Evolutionary conservation across 2,329 filamentous ascomycete species (phyloP), one percentile per base, ranked within the genome.

Genomic region (Aspergillus latus): DNA sequence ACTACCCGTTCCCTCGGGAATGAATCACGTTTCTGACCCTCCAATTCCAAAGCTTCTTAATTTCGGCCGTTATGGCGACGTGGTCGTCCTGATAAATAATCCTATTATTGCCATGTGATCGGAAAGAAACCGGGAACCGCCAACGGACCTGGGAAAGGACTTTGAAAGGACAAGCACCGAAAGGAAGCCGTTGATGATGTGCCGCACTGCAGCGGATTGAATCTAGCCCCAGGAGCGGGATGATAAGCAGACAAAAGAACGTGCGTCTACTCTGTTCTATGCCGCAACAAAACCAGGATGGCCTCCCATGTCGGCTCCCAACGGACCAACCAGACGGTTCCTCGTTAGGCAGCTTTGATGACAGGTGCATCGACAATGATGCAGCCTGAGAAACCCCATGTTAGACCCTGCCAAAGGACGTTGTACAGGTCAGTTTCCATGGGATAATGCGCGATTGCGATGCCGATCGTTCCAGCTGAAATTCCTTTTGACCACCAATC

Each of bases 381-480:
- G 37, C 36, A 48, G 36, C 7, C 43, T 15, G 10, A 15, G 45
- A 30, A 39, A 51, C 21, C 15, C 36, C 15, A 47, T 46, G 50
- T 54, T 44, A 42, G 36, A 34, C 47, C 37, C 52, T 44, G 5
- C 43, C 16, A n/a, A 5, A 32, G 21, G 29, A 37, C 34, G 34
- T 37, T 37, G 34, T 37, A 37, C 34, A 37, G 34, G 34, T 37
- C 34, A 9, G 34, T 13, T 37, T 37, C 34, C 34, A 37, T 37
- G 39, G 39, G n/a, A 16, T 42, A 11, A 42, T 21, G 16, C 6
- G 8, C 8, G 39, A 40, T 6, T 40, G 9, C 16, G 39, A 13
- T 42, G 67, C 58, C 57, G 64, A 65, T 71, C 54, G 60, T 21
- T 62, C 51, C 50, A 64, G 63, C 32, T 64, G 59, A 57, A 62